Conservation (phyloP, 495 filamentous ascomycete species). For the Penicillium paxilli region DNA sequence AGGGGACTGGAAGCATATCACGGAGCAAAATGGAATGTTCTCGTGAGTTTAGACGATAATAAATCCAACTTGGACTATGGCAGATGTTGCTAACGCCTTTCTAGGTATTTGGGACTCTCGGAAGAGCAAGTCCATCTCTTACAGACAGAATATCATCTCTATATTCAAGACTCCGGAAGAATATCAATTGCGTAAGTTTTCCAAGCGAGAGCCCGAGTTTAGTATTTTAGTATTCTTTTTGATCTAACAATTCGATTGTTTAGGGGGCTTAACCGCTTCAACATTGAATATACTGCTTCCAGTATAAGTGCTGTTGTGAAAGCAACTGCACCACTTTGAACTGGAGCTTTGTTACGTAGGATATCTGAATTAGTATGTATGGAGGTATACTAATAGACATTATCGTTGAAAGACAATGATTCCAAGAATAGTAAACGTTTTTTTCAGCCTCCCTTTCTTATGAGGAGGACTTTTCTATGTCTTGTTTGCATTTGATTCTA, state of each 20-base stretch:
- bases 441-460: too few relatives aligned
- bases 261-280: constrained; percentile 18
- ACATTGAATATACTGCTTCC: constrained; percentile 9
- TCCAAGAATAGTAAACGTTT: too few relatives aligned
- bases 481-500: too few relatives aligned
- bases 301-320: constrained; percentile 18
- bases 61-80: background rate
- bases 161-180: constrained; percentile 16
- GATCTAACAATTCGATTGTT: background rate
- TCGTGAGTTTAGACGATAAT: constrained; percentile 3
- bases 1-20: constrained; percentile 14
- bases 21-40: constrained; percentile 21
- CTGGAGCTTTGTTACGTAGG: too few relatives aligned
- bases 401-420: too few relatives aligned
- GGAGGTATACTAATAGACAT: too few relatives aligned
- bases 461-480: too few relatives aligned
- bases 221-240: too few relatives aligned
- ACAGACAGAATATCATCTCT: constrained; percentile 11
- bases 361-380: too few relatives aligned
- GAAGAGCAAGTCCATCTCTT: constrained; percentile 13
- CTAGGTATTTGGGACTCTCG: constrained; percentile 15
- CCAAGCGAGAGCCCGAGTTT: too few relatives aligned
- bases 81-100: background rate
- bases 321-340: background rate
- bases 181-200: constrained; percentile 19